Conservation (phyloP, 148 eudicot species). For the Heliamphora exappendiculata region DNA sequence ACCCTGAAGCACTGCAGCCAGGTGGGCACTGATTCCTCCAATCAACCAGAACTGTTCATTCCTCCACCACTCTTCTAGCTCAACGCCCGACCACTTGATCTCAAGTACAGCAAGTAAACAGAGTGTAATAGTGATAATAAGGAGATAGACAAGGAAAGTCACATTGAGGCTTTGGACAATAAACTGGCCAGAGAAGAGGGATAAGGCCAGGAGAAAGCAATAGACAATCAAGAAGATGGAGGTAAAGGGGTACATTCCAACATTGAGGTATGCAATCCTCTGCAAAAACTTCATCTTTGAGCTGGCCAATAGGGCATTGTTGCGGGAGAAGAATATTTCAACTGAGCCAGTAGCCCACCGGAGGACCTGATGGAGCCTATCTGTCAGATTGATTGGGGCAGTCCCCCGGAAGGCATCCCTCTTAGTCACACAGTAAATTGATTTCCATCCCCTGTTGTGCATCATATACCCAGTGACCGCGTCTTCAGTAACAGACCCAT, state of each 20-base stretch:
- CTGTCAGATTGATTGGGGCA: constrained; percentile 88
- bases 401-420: constrained; percentile 91
- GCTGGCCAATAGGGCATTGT: constrained; percentile 83
- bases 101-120: constrained; percentile 66
- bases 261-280: constrained; percentile 80
- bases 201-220: constrained; percentile 85
- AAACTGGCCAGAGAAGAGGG: constrained; percentile 93
- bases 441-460: constrained; percentile 93
- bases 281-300: constrained; percentile 77
- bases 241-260: constrained; percentile 88
- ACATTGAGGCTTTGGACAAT: constrained; percentile 74
- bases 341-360: constrained; percentile 97
- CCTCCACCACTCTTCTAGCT: constrained; percentile 88
- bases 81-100: constrained; percentile 85
- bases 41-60: constrained; percentile 95
- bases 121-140: constrained; percentile 58
- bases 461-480: constrained; percentile 90
- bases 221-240: constrained; percentile 78
- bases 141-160: constrained; percentile 74
- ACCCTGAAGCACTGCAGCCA: constrained; percentile 90
- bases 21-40: constrained; percentile 91
- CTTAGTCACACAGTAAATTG: constrained; percentile 77
- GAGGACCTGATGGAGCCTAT: constrained; percentile 86
- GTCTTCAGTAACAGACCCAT: constrained; percentile 91
- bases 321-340: constrained; percentile 85